phyloP scores from a whole-genome alignment of 1,284 basidiomycete species.

The Golubevia pallescens region DNA sequence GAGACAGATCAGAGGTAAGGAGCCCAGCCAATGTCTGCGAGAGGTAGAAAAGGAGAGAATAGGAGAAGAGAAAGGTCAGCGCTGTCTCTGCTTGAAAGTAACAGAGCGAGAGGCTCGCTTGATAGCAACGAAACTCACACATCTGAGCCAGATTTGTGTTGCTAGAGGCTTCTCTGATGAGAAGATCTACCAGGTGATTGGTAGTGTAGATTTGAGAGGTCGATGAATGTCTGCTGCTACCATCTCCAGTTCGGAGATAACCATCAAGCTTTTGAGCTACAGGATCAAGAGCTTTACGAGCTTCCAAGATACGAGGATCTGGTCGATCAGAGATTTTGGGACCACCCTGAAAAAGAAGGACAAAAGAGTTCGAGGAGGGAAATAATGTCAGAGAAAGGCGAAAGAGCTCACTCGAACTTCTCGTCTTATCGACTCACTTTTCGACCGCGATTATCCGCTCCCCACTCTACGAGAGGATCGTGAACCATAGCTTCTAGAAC shows the following conservation, averaged over 20 bases:
- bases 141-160: slow-evolving; percentile 45
- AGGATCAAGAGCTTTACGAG: slow-evolving; percentile 49
- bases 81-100: background rate
- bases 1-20: slow-evolving; percentile 6
- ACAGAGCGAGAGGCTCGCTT: too few species aligned
- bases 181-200: slow-evolving; percentile 55
- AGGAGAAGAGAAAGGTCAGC: background rate
- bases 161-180: slow-evolving; percentile 58
- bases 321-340: slow-evolving; percentile 7
- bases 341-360: too few species aligned
- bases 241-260: slow-evolving; percentile 3
- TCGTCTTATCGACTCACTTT: background rate
- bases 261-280: slow-evolving; percentile 57
- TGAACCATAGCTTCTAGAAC: slow-evolving; percentile 97
- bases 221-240: slow-evolving; percentile 14
- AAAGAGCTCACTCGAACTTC: too few species aligned
- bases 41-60: background rate
- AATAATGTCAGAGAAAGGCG: too few species aligned
- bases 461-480: slow-evolving; percentile 96
- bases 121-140: slow-evolving; percentile 42
- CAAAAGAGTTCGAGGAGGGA: too few species aligned
- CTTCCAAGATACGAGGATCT: slow-evolving; percentile 44
- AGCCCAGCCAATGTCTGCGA: slow-evolving; percentile 11
- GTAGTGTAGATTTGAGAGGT: slow-evolving; percentile 29
- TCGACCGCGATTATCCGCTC: background rate